A percentile compares a stretch with the other conserved stretches of the same genome.
These are phyloP conservation scores for Barnettozyma salicaria DNA, from an alignment of 805 yeast genomes.

Conservation along the genomic window DNA sequence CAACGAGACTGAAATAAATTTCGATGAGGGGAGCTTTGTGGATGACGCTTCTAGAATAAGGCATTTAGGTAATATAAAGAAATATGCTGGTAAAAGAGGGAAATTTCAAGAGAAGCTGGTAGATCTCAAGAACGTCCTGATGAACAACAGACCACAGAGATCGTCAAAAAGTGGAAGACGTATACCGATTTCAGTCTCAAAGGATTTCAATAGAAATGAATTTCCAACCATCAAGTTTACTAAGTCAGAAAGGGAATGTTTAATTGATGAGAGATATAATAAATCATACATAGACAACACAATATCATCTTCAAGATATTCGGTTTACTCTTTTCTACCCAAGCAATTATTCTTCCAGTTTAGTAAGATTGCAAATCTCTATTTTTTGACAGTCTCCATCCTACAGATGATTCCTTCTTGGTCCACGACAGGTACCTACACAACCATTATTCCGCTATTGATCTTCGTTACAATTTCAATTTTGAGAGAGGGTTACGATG, in stretches of 20 bases:
- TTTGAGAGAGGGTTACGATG: slow-evolving; percentile 91
- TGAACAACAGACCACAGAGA: slow-evolving; percentile 42
- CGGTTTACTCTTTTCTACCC: slow-evolving; percentile 75
- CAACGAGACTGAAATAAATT: no score
- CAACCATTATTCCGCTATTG: slow-evolving; percentile 85
- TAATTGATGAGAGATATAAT: slow-evolving; percentile 65
- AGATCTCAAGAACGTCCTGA: slow-evolving; percentile 30
- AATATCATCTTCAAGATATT: slow-evolving; percentile 84
- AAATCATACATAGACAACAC: slow-evolving; percentile 58
- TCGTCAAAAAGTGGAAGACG: slow-evolving; percentile 65
- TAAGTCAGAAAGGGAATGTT: slow-evolving; percentile 25
- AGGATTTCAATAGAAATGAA: slow-evolving; percentile 27
- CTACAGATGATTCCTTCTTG: slow-evolving; percentile 94
- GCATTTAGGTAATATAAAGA: slow-evolving; percentile 9
- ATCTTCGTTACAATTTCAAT: slow-evolving; percentile 86
- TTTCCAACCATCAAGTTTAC: slow-evolving; percentile 25
- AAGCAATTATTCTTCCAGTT: slow-evolving; percentile 87
- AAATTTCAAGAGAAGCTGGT: slow-evolving; percentile 13
- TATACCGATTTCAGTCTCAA: slow-evolving; percentile 57
- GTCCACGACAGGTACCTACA: slow-evolving; percentile 95
- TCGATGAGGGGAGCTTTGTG: slow-evolving; percentile 14
- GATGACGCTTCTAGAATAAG: slow-evolving; percentile 24
- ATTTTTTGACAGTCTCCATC: slow-evolving; percentile 84
- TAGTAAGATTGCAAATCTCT: slow-evolving; percentile 86
- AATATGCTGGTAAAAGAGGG: slow-evolving; percentile 24